A percentile compares a stretch with the other conserved stretches of the same genome.
Evolutionary conservation across 768 basidiomycete genomes (phyloP).

Genomic region (Pisolithus marmoratus): DNA sequence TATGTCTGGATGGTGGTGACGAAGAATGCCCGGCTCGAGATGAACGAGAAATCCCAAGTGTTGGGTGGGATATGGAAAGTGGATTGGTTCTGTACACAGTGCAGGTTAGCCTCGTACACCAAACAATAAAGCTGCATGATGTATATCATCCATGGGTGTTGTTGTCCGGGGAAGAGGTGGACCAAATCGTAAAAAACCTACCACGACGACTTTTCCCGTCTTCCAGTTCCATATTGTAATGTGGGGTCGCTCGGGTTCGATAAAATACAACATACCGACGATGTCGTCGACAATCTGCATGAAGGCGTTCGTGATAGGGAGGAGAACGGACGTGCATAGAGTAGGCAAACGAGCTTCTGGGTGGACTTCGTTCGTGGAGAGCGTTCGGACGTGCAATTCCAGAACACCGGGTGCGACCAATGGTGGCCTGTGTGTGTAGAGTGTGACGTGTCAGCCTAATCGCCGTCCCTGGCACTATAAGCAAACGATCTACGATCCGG

Average conservation of each 20-base stretch:
- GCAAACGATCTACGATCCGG: too few species aligned
- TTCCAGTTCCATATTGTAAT: conserved; percentile 49
- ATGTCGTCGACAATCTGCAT: conserved; percentile 53
- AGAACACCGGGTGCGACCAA: conserved; percentile 12
- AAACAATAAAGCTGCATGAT: not conserved
- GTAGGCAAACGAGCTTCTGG: conserved; percentile 32
- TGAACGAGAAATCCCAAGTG: conserved; percentile 42
- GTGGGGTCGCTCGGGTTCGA: conserved; percentile 18
- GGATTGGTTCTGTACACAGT: not conserved
- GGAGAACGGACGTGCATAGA: conserved; percentile 20
- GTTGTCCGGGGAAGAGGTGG: not conserved
- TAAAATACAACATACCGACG: conserved; percentile 42
- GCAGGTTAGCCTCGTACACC: not conserved
- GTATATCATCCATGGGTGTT: not conserved
- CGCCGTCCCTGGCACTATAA: too few species aligned
- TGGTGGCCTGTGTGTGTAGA: conserved; percentile 4
- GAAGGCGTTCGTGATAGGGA: conserved; percentile 26
- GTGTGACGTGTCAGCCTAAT: not conserved
- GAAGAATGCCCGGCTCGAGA: conserved; percentile 39
- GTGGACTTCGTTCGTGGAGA: conserved; percentile 39
- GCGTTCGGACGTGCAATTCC: conserved; percentile 39
- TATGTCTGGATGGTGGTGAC: conserved; percentile 28
- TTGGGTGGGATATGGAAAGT: conserved; percentile 16
- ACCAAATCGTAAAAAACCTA: conserved; percentile 22
- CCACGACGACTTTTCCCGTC: conserved; percentile 36